Conservation (phyloP, 768 basidiomycete species). For the Roridomyces roridus region DNA sequence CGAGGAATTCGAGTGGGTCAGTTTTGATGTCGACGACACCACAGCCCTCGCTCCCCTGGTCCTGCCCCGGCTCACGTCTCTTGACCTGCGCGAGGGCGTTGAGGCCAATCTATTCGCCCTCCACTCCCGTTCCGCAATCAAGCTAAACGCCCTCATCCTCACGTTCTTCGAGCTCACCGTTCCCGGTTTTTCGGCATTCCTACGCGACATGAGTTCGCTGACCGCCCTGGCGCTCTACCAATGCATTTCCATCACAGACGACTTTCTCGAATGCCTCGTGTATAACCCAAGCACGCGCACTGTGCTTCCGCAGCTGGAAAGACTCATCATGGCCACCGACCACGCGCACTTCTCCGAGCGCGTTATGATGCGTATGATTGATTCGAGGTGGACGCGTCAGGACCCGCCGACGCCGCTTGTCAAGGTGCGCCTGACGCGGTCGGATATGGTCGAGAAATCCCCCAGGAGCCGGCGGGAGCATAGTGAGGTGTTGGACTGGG, state of each 20-base stretch:
- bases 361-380: conserved; percentile 1
- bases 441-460: no score
- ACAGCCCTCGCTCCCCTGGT: neutral
- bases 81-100: neutral
- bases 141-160: neutral
- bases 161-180: neutral
- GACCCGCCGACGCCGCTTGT: no score
- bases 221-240: neutral
- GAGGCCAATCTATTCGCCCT: neutral
- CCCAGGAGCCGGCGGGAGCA: no score
- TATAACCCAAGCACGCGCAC: neutral
- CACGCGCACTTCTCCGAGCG: neutral
- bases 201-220: conserved; percentile 5
- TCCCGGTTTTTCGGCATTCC: neutral
- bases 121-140: no score
- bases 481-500: no score
- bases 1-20: neutral
- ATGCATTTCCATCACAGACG: neutral
- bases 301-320: neutral
- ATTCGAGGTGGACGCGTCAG: conserved; percentile 11
- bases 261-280: conserved; percentile 2
- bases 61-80: neutral
- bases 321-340: neutral
- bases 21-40: neutral
- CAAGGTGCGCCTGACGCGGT: no score